Conservation (phyloP, 1,284 basidiomycete species). For the Trichosporon coremiiforme region DNA sequence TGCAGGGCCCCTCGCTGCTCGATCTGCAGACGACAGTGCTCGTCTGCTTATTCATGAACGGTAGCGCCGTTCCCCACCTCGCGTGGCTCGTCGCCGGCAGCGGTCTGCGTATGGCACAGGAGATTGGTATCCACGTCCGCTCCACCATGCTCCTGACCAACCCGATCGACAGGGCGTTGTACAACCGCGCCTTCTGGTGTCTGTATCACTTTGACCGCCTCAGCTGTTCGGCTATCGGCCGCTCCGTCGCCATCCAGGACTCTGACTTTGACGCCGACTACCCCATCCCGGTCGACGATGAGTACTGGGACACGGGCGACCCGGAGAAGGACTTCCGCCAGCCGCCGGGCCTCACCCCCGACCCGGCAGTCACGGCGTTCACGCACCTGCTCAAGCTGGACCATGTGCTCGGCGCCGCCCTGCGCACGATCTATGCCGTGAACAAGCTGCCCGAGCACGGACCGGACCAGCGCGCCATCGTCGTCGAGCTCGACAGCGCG, state of each 20-base stretch:
- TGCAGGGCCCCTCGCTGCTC: constrained; percentile 66
- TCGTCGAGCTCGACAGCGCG: constrained; percentile 70
- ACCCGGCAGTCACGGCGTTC: constrained; percentile 63
- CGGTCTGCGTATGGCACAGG: constrained; percentile 66
- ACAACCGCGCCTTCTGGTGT: constrained; percentile 79
- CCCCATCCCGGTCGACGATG: constrained; percentile 81
- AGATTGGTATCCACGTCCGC: constrained; percentile 54
- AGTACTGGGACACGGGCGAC: constrained; percentile 67
- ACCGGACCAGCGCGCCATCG: constrained; percentile 68
- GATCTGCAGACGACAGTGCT: constrained; percentile 69
- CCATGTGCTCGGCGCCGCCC: constrained; percentile 69
- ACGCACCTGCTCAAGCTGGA: constrained; percentile 69
- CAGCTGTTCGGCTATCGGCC: constrained; percentile 70
- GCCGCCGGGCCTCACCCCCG: constrained; percentile 59
- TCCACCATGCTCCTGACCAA: constrained; percentile 44
- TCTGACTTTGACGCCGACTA: constrained; percentile 80
- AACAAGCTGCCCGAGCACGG: constrained; percentile 63
- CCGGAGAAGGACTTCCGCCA: constrained; percentile 62
- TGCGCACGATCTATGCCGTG: constrained; percentile 73
- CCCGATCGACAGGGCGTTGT: constrained; percentile 65
- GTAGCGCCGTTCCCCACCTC: constrained; percentile 68
- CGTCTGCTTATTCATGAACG: constrained; percentile 58
- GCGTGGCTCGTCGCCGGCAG: constrained; percentile 72
- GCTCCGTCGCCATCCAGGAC: constrained; percentile 79
- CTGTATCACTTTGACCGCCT: constrained; percentile 59